Conservation (phyloP, 139 green algal genomes). For the Chlorella sp. region DNA sequence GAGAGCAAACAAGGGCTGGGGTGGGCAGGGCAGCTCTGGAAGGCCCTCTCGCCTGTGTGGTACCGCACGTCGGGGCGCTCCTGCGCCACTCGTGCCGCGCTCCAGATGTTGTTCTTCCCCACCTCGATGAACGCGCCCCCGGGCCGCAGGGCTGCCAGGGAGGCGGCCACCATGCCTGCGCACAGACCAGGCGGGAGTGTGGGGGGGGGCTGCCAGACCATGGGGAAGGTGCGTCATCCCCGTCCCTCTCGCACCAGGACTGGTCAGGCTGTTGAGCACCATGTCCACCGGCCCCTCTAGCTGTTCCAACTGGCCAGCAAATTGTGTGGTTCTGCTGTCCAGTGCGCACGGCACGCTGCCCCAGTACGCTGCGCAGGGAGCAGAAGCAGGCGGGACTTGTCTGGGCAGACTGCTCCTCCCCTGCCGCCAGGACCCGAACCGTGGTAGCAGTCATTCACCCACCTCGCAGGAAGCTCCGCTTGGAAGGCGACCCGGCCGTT, state of each 20-base stretch:
- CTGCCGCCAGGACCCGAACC: neutral
- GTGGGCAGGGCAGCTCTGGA: too few species aligned
- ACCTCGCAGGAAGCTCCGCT: constrained; percentile 59
- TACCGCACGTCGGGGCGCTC: constrained; percentile 78
- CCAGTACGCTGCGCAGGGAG: constrained; percentile 43
- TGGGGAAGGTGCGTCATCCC: too few species aligned
- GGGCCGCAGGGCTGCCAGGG: constrained; percentile 49
- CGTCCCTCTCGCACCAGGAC: too few species aligned
- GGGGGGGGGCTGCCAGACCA: too few species aligned
- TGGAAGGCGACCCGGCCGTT: constrained; percentile 55
- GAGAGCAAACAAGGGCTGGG: too few species aligned
- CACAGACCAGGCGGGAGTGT: too few species aligned
- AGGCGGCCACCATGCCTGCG: constrained; percentile 82
- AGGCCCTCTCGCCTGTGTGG: too few species aligned
- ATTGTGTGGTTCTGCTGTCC: constrained; percentile 21
- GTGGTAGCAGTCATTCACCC: too few species aligned
- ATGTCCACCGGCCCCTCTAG: constrained; percentile 2
- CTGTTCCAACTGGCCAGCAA: constrained; percentile 19
- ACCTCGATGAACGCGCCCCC: constrained; percentile 79
- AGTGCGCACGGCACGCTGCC: neutral
- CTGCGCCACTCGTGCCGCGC: constrained; percentile 42
- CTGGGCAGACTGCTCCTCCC: too few species aligned
- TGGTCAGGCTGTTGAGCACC: constrained; percentile 84
- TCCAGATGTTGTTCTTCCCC: constrained; percentile 87
- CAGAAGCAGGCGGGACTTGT: too few species aligned